These are phyloP conservation scores for Phylloporus sp. DNA, from an alignment of 768 basidiomycete species.

Conservation along the genomic window DNA sequence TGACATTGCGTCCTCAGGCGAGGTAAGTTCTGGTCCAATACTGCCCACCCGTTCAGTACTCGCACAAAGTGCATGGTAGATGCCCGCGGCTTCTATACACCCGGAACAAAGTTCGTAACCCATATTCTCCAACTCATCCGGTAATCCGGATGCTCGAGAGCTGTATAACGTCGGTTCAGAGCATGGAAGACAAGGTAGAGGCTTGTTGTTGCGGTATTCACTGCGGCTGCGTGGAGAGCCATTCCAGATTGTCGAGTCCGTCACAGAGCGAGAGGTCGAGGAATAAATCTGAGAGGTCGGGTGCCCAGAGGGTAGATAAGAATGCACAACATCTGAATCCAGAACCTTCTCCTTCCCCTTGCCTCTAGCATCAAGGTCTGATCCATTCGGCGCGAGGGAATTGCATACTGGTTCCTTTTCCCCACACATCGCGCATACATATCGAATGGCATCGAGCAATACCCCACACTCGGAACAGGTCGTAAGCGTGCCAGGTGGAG, in stretches of 20 bases:
- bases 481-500: slow-evolving; percentile 61
- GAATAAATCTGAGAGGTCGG: slow-evolving; percentile 22
- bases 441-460: slow-evolving; percentile 75
- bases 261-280: slow-evolving; percentile 15
- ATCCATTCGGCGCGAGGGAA: slow-evolving; percentile 9
- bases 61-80: slow-evolving; percentile 68
- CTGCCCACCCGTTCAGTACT: slow-evolving; percentile 31
- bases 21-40: slow-evolving; percentile 37
- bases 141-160: not conserved
- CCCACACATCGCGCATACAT: slow-evolving; percentile 86
- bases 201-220: slow-evolving; percentile 33
- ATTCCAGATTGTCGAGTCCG: slow-evolving; percentile 14
- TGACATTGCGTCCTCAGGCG: slow-evolving; percentile 52
- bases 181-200: slow-evolving; percentile 41
- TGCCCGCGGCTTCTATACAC: slow-evolving; percentile 75
- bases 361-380: slow-evolving; percentile 14
- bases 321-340: slow-evolving; percentile 11
- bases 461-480: slow-evolving; percentile 80
- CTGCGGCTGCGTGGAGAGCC: slow-evolving; percentile 11
- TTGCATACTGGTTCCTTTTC: slow-evolving; percentile 52
- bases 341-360: slow-evolving; percentile 54
- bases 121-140: slow-evolving; percentile 5
- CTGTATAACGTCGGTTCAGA: slow-evolving; percentile 17
- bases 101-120: slow-evolving; percentile 84
- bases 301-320: slow-evolving; percentile 36